A percentile compares a stretch with the other conserved stretches of the same genome.
These are phyloP conservation scores for Blastocrithidia nonstop DNA, from an alignment of 208 protist species.

Conservation along the genomic window DNA sequence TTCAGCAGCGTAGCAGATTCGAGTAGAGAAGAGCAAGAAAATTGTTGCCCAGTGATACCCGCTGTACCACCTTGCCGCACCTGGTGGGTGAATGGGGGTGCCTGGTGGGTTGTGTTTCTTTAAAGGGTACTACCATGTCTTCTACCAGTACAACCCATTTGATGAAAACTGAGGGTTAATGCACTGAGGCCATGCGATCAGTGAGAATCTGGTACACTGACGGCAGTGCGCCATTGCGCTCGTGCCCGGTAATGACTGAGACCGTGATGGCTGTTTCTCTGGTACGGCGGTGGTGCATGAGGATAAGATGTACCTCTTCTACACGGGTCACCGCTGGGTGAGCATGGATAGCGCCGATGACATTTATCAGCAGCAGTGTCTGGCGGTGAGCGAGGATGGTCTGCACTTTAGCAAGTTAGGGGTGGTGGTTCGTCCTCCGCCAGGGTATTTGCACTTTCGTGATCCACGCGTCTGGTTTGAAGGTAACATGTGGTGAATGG, in stretches of 20 bases:
- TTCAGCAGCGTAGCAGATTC: no score
- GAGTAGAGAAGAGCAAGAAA: no score
- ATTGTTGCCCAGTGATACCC: no score
- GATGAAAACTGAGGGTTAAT: conserved; percentile 23
- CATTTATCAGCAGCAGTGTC: conserved; percentile 27
- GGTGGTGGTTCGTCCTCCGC: conserved; percentile 9
- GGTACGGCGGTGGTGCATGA: conserved; percentile 17
- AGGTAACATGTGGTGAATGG: conserved; percentile 23
- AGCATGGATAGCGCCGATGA: neutral
- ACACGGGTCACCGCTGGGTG: conserved; percentile 27
- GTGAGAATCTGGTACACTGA: conserved; percentile 27
- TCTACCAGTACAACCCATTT: conserved; percentile 36
- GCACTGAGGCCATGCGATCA: conserved; percentile 31
- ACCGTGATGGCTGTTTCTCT: conserved; percentile 40
- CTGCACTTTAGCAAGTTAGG: conserved; percentile 20
- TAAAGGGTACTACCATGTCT: conserved; percentile 21
- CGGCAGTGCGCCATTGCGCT: conserved; percentile 18
- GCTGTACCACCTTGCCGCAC: conserved; percentile 19
- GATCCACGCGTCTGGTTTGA: conserved; percentile 26
- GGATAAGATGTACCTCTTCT: conserved; percentile 28
- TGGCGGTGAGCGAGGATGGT: conserved; percentile 26
- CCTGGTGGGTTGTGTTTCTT: conserved; percentile 18
- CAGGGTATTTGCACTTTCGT: conserved; percentile 18
- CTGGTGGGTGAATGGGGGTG: conserved; percentile 22
- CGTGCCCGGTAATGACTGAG: conserved; percentile 15